Conservation (phyloP, 345 rosid genomes). For the Excoecaria cochinchinensis region DNA sequence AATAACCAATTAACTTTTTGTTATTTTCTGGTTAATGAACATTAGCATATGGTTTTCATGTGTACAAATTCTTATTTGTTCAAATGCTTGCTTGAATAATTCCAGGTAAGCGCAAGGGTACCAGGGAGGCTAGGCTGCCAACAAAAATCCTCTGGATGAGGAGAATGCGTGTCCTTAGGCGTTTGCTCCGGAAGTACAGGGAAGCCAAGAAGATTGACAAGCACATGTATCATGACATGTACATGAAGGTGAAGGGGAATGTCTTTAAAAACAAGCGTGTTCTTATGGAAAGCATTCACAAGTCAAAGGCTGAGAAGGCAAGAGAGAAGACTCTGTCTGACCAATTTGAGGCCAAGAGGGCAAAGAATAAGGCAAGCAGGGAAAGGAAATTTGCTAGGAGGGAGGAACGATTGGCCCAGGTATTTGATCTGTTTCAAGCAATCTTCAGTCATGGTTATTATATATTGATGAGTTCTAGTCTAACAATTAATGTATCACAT, state of each 20-base stretch:
- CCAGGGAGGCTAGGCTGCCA: constrained; percentile 94
- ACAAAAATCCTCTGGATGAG: constrained; percentile 95
- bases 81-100: background rate
- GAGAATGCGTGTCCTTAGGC: constrained; percentile 92
- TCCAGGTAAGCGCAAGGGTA: constrained; percentile 92
- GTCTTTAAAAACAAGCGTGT: constrained; percentile 96
- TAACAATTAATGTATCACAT: background rate
- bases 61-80: background rate
- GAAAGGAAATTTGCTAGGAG: constrained; percentile 86
- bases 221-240: constrained; percentile 99
- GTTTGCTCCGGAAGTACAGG: constrained; percentile 79
- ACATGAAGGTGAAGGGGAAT: constrained; percentile 97
- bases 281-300: constrained; percentile 95
- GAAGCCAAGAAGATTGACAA: constrained; percentile 94
- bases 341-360: constrained; percentile 94
- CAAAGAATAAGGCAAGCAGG: constrained; percentile 94
- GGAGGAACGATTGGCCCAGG: constrained; percentile 92
- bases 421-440: background rate
- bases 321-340: constrained; percentile 93
- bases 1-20: background rate
- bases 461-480: background rate
- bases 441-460: background rate
- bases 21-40: background rate
- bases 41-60: background rate
- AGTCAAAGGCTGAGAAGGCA: constrained; percentile 92